Base-by-base conservation (phyloP, 768 basidiomycete species). In the Neoboletus subvelutipes region DNA sequence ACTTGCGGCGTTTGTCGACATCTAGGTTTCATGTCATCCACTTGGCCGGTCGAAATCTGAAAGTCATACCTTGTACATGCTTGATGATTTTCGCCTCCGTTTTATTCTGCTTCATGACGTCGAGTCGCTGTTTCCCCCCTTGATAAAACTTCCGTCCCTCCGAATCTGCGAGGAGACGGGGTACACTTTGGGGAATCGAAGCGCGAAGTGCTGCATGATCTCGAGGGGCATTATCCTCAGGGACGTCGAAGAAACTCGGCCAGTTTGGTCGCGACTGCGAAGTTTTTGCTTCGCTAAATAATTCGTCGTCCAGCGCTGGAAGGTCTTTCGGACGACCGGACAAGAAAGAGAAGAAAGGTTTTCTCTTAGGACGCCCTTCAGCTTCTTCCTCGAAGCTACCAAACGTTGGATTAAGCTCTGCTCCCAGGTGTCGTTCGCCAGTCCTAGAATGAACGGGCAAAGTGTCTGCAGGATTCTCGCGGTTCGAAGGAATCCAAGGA, bases 1-100 rank as follows among this genome's bases (percentile, higher is more conserved):
- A 97, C 52, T 87, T 84, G 55, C 80, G 78, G 50, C 83, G 78
- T 45, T 73, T 76, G 31, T 75, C 70, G 9, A 80, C 67, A 51
- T 80, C 84, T 84, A 55, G 17, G 34, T 54, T 33, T 45, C 56
- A 24, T 36, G 55, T 48, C 46, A 46, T 57, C 33, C 24, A 34
- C 41, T 8, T 28, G 47, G 13, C 45, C 45, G 34, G 12, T 13
- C 17, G 10, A 45, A 34, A 29, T 33, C 47, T 33, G 40, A 9
- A 46, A 51, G 10, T 40, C 58, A n/a, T 56, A 79, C 82, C 79
- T 76, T 82, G 76, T 12, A 81, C 65, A 59, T 83, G 79, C 46
- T 71, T 75, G 33, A 74, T 68, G 37, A 81, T 77, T 3, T 61
- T 64, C 2, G 77, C 70, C 7, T 74, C 67, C 41, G 67, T 64